Conservation (phyloP, 1,139 yeast species). For the Scheffersomyces segobiensis region DNA sequence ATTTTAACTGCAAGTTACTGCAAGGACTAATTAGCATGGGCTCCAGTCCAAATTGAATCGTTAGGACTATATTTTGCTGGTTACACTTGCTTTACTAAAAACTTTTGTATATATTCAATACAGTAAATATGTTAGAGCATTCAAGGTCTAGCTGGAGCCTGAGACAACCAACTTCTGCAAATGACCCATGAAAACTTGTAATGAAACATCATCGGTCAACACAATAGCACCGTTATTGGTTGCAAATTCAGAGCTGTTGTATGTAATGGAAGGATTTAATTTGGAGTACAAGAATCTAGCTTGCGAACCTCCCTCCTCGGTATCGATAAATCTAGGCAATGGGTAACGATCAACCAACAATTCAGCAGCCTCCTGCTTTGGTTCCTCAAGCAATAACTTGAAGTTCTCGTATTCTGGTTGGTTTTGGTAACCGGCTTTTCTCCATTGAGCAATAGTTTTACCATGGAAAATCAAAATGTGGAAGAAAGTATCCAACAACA, state of each 20-base stretch:
- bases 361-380: slow-evolving; percentile 90
- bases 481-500: slow-evolving; percentile 92
- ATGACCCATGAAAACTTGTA: slow-evolving; percentile 90
- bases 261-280: slow-evolving; percentile 89
- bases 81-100: not conserved
- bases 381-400: slow-evolving; percentile 82
- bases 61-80: no score
- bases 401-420: slow-evolving; percentile 87
- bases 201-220: slow-evolving; percentile 90
- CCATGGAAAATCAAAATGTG: slow-evolving; percentile 96
- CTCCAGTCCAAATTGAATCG: no score
- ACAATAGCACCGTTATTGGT: slow-evolving; percentile 71
- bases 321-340: slow-evolving; percentile 91
- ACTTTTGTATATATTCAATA: not conserved
- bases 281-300: slow-evolving; percentile 94
- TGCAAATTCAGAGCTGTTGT: slow-evolving; percentile 58
- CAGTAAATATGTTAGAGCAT: not conserved
- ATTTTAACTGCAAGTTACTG: not conserved
- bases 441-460: slow-evolving; percentile 92
- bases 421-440: slow-evolving; percentile 92
- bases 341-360: slow-evolving; percentile 93
- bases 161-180: slow-evolving; percentile 78
- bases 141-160: slow-evolving; percentile 32
- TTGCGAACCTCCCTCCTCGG: slow-evolving; percentile 97
- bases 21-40: not conserved